These are phyloP conservation scores for Lodderomyces margitis DNA, from an alignment of 1,139 yeast genomes.

Conservation along the genomic window DNA sequence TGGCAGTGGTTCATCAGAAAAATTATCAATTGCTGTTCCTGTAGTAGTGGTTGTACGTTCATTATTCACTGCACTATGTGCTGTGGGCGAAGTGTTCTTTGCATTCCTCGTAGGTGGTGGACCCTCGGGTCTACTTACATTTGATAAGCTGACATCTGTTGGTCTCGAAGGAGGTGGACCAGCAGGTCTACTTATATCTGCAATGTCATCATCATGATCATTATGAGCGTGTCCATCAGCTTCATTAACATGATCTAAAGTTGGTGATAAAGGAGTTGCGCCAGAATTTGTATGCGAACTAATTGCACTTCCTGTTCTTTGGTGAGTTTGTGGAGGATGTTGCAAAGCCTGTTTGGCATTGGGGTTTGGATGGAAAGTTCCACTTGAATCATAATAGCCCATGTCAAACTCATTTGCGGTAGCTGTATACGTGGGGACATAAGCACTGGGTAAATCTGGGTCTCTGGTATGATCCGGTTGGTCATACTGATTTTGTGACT, in stretches of 20 bases:
- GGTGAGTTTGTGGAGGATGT: constrained; percentile 23
- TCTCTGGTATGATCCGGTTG: constrained; percentile 35
- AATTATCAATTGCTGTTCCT: constrained; percentile 1
- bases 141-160: not conserved
- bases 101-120: not conserved
- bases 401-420: constrained; percentile 67
- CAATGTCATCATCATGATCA: constrained; percentile 4
- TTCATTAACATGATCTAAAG: not conserved
- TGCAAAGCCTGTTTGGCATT: constrained; percentile 23
- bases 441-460: constrained; percentile 35
- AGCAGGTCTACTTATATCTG: constrained; percentile 5
- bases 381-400: constrained; percentile 76
- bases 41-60: not conserved
- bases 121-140: not conserved
- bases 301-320: constrained; percentile 16
- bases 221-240: constrained; percentile 1
- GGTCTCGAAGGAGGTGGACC: constrained; percentile 6
- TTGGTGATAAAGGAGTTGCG: constrained; percentile 8
- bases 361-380: constrained; percentile 48
- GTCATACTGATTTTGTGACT: constrained; percentile 63
- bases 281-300: constrained; percentile 14
- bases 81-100: not conserved
- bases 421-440: constrained; percentile 57
- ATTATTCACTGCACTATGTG: not conserved
- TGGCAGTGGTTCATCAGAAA: constrained; percentile 5